Conservation (phyloP, 2,329 filamentous ascomycete genomes). For the Calonectria hawksworthii region DNA sequence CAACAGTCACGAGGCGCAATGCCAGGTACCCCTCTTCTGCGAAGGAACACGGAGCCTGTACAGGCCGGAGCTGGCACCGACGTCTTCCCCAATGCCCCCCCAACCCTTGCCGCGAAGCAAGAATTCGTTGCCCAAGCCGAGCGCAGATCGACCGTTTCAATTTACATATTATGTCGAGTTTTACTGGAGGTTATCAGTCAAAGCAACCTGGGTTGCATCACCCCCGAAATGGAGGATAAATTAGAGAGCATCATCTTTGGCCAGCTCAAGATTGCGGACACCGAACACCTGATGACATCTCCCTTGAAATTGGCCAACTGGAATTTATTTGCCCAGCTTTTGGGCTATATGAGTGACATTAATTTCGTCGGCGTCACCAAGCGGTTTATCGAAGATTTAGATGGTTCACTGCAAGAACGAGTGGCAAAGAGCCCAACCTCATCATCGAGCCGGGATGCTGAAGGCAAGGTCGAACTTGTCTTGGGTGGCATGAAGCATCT, state of each 20-base stretch:
- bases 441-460: conserved; percentile 73
- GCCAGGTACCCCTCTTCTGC: conserved; percentile 67
- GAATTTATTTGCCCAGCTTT: conserved; percentile 91
- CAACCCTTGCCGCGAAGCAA: conserved; percentile 66
- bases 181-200: conserved; percentile 95
- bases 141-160: conserved; percentile 91
- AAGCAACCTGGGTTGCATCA: conserved; percentile 86
- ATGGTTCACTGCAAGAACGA: conserved; percentile 82
- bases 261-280: conserved; percentile 91
- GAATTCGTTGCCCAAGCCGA: conserved; percentile 85
- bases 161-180: conserved; percentile 95
- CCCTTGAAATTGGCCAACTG: conserved; percentile 93
- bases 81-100: conserved; percentile 52
- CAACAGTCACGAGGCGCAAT: conserved; percentile 64
- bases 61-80: conserved; percentile 57
- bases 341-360: conserved; percentile 96
- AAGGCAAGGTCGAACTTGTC: conserved; percentile 88
- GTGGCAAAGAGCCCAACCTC: conserved; percentile 75
- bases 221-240: conserved; percentile 91
- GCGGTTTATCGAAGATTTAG: conserved; percentile 86
- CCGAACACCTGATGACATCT: conserved; percentile 82
- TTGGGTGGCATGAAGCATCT: conserved; percentile 93
- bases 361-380: conserved; percentile 89
- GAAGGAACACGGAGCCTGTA: conserved; percentile 82
- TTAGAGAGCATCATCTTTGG: conserved; percentile 96